These are phyloP conservation scores for Thelonectria blattea DNA, from an alignment of 2,329 filamentous ascomycete genomes.

Conservation along the genomic window DNA sequence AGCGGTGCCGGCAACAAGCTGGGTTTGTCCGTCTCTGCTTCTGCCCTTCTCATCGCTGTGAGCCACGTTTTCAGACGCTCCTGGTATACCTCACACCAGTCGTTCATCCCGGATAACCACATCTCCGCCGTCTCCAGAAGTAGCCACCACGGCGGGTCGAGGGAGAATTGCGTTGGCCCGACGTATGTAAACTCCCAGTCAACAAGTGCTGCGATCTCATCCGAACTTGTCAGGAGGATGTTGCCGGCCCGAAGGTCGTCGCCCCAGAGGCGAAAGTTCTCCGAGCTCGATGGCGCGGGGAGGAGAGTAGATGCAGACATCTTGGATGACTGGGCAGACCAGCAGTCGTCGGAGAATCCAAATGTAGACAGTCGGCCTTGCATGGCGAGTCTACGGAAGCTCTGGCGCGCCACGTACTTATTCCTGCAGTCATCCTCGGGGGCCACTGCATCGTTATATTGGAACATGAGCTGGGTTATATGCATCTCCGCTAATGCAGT, in stretches of 20 bases:
- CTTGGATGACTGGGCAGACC: conserved; percentile 36
- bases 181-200: conserved; percentile 50
- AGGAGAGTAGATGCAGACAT: neutral
- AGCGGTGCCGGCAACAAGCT: conserved; percentile 17
- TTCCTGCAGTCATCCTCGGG: no score
- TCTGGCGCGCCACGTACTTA: no score
- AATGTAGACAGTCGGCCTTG: conserved; percentile 37
- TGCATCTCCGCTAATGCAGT: no score
- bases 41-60: conserved; percentile 29
- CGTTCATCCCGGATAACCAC: conserved; percentile 40
- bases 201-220: conserved; percentile 39
- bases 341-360: conserved; percentile 39
- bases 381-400: conserved; percentile 44
- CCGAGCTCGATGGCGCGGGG: no score
- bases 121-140: conserved; percentile 42
- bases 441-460: no score
- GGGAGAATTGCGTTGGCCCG: conserved; percentile 42
- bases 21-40: no score
- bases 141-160: conserved; percentile 49
- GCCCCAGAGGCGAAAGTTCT: conserved; percentile 38
- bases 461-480: no score
- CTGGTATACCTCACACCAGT: conserved; percentile 42
- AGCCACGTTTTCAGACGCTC: conserved; percentile 43
- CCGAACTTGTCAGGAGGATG: conserved; percentile 39
- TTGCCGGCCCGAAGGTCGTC: conserved; percentile 45